These are phyloP conservation scores for Akanthomyces uredinophilus DNA, from an alignment of 2,329 filamentous ascomycete genomes.

Conservation along the genomic window DNA sequence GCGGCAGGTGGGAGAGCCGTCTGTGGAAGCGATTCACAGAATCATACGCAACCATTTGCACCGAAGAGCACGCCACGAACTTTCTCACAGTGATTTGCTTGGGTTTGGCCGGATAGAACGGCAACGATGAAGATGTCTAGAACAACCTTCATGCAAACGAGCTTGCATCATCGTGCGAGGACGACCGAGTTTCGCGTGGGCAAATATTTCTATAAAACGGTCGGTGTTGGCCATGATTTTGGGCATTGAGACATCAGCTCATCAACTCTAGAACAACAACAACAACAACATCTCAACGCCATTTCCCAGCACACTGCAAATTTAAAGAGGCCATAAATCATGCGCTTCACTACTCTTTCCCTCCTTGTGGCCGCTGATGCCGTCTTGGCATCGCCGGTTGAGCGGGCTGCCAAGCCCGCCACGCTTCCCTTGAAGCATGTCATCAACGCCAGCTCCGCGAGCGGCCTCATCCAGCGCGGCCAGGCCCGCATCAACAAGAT, in stretches of 20 bases:
- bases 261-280: background rate
- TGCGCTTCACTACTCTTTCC: slow-evolving; percentile 8
- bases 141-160: background rate
- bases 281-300: background rate
- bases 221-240: background rate
- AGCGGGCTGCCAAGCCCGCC: slow-evolving; percentile 18
- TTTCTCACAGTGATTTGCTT: background rate
- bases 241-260: background rate
- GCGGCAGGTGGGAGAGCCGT: background rate
- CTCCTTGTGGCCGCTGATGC: slow-evolving; percentile 17
- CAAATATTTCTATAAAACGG: background rate
- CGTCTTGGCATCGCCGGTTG: slow-evolving; percentile 23
- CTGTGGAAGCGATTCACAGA: background rate
- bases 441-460: slow-evolving; percentile 21
- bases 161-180: background rate
- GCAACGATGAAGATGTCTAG: background rate
- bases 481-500: slow-evolving; percentile 21
- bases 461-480: slow-evolving; percentile 21
- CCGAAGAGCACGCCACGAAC: slow-evolving; percentile 5
- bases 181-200: background rate
- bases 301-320: background rate
- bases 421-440: slow-evolving; percentile 22
- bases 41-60: background rate
- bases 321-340: background rate
- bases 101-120: background rate